Conservation (phyloP, 495 filamentous ascomycete species). For the Annulohypoxylon nitens region DNA sequence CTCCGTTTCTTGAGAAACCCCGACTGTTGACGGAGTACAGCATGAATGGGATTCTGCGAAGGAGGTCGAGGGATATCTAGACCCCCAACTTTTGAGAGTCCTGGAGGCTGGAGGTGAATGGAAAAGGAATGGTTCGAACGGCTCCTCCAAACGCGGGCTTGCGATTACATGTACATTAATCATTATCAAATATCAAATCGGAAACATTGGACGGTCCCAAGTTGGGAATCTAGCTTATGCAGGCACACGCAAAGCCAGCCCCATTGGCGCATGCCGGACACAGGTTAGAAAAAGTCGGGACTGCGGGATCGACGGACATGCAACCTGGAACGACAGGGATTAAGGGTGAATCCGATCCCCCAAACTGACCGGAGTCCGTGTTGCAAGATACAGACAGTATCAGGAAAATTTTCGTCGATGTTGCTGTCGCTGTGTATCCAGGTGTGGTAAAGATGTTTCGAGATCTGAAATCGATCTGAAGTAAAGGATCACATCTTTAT, state of each 20-base stretch:
- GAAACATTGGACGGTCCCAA: conserved; percentile 50
- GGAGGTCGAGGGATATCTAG: neutral
- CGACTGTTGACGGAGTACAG: conserved; percentile 23
- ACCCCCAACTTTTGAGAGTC: conserved; percentile 41
- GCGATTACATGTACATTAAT: conserved; percentile 40
- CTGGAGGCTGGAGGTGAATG: conserved; percentile 12
- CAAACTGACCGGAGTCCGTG: conserved; percentile 42
- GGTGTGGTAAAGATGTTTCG: conserved; percentile 29
- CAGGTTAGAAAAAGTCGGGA: conserved; percentile 32
- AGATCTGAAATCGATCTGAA: neutral
- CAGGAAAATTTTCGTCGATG: conserved; percentile 39
- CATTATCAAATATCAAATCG: conserved; percentile 38
- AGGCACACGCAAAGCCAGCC: conserved; percentile 38
- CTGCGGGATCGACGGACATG: conserved; percentile 49
- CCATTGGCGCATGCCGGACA: conserved; percentile 37
- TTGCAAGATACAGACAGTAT: conserved; percentile 24
- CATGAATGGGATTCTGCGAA: conserved; percentile 20
- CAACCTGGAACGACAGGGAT: conserved; percentile 42
- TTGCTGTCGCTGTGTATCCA: conserved; percentile 24
- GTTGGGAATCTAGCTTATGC: conserved; percentile 45
- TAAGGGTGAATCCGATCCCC: conserved; percentile 39
- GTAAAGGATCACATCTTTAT: neutral
- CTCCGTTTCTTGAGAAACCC: neutral
- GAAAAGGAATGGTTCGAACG: conserved; percentile 32
- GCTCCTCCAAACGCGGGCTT: conserved; percentile 18